Evolutionary conservation across 768 basidiomycete species (phyloP).

Genomic region (Mycena metata): DNA sequence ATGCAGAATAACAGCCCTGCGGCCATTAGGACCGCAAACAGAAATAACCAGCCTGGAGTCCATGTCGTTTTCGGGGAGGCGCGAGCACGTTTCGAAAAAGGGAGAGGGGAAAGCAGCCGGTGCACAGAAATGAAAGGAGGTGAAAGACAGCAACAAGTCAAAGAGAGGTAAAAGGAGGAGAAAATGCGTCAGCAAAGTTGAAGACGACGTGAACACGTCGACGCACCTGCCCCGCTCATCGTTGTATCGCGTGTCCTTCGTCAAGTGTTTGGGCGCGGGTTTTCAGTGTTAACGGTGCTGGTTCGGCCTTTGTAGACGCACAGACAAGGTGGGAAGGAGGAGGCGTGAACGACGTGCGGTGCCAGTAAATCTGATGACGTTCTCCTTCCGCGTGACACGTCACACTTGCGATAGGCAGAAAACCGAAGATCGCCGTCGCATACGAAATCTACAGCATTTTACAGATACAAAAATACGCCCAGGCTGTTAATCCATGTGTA

Average conservation of each 20-base stretch:
- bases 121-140: background rate
- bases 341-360: background rate
- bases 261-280: conserved; percentile 25
- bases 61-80: background rate
- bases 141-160: background rate
- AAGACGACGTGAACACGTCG: conserved; percentile 20
- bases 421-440: no score
- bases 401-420: no score
- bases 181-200: conserved; percentile 9
- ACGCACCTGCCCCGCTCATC: conserved; percentile 62
- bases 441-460: no score
- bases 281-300: background rate
- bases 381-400: background rate
- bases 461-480: background rate
- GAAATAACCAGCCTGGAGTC: conserved; percentile 72
- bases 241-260: conserved; percentile 30
- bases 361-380: no score
- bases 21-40: conserved; percentile 95
- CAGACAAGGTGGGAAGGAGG: background rate
- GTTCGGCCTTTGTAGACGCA: background rate
- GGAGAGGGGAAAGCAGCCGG: background rate
- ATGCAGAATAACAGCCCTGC: conserved; percentile 97
- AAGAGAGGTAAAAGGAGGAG: background rate
- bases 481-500: background rate
- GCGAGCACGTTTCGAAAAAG: background rate